These are phyloP conservation scores for Microsporum ferrugineum DNA, from an alignment of 2,329 filamentous ascomycete species.

Conservation along the genomic window DNA sequence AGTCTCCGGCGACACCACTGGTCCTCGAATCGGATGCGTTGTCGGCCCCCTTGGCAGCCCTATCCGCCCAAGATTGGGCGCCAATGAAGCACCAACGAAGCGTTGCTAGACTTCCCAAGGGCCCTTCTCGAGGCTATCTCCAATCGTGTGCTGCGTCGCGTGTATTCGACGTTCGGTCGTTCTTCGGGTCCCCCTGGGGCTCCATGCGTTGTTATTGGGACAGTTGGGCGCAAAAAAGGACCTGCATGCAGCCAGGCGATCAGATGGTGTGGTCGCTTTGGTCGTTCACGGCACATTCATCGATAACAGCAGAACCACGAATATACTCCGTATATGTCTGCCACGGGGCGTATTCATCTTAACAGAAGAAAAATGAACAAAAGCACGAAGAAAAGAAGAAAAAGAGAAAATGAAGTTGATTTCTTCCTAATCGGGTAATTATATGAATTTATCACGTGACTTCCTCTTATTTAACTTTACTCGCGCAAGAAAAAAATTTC, in stretches of 20 bases:
- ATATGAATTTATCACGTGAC: background rate
- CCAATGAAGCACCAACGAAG: slow-evolving; percentile 3
- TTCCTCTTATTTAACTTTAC: background rate
- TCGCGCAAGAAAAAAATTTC: background rate
- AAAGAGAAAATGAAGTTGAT: background rate
- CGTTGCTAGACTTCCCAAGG: background rate
- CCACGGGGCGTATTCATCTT: background rate
- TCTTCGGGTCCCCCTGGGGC: background rate
- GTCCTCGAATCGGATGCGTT: slow-evolving; percentile 5
- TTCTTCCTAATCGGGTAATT: background rate
- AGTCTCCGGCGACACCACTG: background rate
- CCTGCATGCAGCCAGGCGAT: background rate
- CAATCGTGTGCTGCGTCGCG: background rate
- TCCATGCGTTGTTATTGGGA: slow-evolving; percentile 1
- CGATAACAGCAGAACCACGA: too few species aligned
- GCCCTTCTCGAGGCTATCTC: background rate
- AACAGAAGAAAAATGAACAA: background rate
- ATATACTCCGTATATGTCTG: background rate
- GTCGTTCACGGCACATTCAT: background rate
- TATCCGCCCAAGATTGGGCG: slow-evolving; percentile 7
- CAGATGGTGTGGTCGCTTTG: background rate
- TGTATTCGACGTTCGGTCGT: background rate
- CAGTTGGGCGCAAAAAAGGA: background rate
- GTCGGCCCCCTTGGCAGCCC: slow-evolving; percentile 6
- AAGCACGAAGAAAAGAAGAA: background rate